These are phyloP conservation scores for Ophiostoma himal-ulmi DNA, from an alignment of 2,329 filamentous ascomycete species.

Conservation along the genomic window DNA sequence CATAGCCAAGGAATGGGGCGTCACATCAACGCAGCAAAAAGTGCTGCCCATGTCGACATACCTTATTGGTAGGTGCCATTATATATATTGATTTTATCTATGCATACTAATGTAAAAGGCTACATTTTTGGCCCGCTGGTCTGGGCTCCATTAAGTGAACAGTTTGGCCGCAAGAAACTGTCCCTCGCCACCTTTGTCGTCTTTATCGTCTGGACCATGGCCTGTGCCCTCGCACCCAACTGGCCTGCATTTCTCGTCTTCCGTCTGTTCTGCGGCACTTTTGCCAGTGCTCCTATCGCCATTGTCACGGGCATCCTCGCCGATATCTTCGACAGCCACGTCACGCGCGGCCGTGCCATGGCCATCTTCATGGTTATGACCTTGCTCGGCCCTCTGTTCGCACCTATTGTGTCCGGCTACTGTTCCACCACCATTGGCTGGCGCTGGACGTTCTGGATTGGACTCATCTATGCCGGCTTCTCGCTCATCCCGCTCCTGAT, in stretches of 20 bases:
- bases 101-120: background rate
- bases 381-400: conserved; percentile 59
- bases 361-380: conserved; percentile 56
- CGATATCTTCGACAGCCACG: conserved; percentile 56
- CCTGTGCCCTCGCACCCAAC: conserved; percentile 49
- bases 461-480: conserved; percentile 58
- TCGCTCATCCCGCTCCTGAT: conserved; percentile 56
- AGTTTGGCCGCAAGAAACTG: conserved; percentile 51
- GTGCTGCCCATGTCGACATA: conserved; percentile 59
- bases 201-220: conserved; percentile 50
- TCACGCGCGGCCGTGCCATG: conserved; percentile 54
- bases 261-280: conserved; percentile 46
- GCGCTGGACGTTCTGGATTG: conserved; percentile 68
- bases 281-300: conserved; percentile 54
- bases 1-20: conserved; percentile 52
- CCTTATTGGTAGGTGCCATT: conserved; percentile 33
- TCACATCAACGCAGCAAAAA: conserved; percentile 42
- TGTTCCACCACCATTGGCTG: conserved; percentile 54
- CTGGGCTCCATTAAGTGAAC: conserved; percentile 62
- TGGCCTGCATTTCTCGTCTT: conserved; percentile 51
- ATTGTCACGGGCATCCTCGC: conserved; percentile 60
- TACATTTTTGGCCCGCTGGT: conserved; percentile 43
- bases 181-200: conserved; percentile 42
- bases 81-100: background rate
- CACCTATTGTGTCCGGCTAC: conserved; percentile 60